Conservation (phyloP, 768 basidiomycete species). For the Arthromyces matolae region DNA sequence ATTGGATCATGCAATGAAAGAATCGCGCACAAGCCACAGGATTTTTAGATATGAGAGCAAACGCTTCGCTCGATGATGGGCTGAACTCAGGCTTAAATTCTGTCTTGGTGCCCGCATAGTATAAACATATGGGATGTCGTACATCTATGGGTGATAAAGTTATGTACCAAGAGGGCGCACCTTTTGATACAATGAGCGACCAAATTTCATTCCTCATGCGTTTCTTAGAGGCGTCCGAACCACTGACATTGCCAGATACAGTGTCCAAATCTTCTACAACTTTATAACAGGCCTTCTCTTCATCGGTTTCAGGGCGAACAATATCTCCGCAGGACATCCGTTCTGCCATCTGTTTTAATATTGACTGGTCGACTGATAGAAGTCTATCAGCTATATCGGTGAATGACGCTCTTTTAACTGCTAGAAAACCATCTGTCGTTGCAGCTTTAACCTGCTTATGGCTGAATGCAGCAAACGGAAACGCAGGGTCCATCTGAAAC, state of each 20-base stretch:
- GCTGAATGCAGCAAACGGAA: constrained; percentile 37
- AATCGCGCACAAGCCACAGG: constrained; percentile 31
- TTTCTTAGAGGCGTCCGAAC: constrained; percentile 26
- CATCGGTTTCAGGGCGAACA: constrained; percentile 22
- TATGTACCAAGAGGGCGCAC: constrained; percentile 32
- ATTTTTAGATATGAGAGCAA: constrained; percentile 5
- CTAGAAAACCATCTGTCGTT: constrained; percentile 23
- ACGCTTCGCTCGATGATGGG: not conserved
- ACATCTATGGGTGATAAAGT: constrained; percentile 30
- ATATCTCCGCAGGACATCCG: constrained; percentile 21
- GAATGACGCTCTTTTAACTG: constrained; percentile 25
- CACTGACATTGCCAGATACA: constrained; percentile 27
- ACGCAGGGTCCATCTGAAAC: constrained; percentile 34
- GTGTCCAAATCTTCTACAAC: constrained; percentile 32
- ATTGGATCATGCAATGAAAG: constrained; percentile 27
- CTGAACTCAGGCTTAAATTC: constrained; percentile 14
- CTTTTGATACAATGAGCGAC: constrained; percentile 21
- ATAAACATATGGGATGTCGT: constrained; percentile 30
- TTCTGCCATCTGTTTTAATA: not conserved
- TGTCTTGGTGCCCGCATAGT: constrained; percentile 25
- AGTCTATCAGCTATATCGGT: constrained; percentile 20
- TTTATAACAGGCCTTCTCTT: constrained; percentile 32
- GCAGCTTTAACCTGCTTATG: constrained; percentile 34
- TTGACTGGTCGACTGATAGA: constrained; percentile 5
- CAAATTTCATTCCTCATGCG: constrained; percentile 29